These are phyloP conservation scores for Mycosarcoma mackinlayi DNA, from an alignment of 1,284 basidiomycete genomes.

Conservation along the genomic window DNA sequence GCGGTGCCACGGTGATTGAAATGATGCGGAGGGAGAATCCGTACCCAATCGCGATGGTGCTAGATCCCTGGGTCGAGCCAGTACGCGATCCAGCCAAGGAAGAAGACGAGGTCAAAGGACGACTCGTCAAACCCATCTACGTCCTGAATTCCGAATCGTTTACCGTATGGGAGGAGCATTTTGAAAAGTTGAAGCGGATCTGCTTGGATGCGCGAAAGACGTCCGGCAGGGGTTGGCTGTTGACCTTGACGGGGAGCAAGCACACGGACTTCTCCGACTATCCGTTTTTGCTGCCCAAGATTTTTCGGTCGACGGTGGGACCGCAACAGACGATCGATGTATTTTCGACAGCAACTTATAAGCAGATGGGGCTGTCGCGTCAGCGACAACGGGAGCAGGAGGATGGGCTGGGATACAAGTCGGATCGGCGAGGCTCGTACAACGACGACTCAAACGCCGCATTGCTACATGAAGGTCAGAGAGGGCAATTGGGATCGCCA, in stretches of 20 bases:
- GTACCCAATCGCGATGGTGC: constrained; percentile 47
- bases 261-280: constrained; percentile 60
- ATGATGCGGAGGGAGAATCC: constrained; percentile 37
- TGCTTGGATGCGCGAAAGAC: constrained; percentile 39
- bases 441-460: too few relatives aligned
- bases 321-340: constrained; percentile 47
- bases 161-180: constrained; percentile 52
- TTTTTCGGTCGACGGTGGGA: constrained; percentile 58
- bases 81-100: constrained; percentile 47
- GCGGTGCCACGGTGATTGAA: constrained; percentile 62
- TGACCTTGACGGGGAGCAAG: constrained; percentile 57
- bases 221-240: constrained; percentile 53
- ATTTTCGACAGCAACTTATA: constrained; percentile 40
- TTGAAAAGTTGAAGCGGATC: constrained; percentile 47
- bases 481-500: constrained; percentile 1
- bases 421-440: constrained; percentile 11
- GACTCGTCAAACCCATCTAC: constrained; percentile 47
- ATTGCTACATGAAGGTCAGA: too few relatives aligned
- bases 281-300: constrained; percentile 53
- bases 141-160: constrained; percentile 59
- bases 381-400: constrained; percentile 26
- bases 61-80: constrained; percentile 61
- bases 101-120: constrained; percentile 34
- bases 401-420: constrained; percentile 20
- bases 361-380: constrained; percentile 49